Percentiles rank a stretch among this genome's conserved stretches.
These are phyloP conservation scores for Sisymbrium altissimum DNA, from an alignment of 345 rosid species.

Conservation along the genomic window DNA sequence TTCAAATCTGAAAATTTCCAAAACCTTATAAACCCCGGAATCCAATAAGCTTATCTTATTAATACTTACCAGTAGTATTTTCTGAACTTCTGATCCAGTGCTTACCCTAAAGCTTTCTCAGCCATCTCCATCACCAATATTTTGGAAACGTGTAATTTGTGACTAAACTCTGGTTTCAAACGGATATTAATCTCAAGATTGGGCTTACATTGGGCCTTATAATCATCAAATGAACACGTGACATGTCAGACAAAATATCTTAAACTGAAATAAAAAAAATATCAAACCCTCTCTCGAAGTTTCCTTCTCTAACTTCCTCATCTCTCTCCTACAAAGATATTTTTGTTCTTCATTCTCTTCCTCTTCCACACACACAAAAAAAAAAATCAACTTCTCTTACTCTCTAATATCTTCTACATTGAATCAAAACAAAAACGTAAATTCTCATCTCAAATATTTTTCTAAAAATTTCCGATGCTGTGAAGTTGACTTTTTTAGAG, in stretches of 20 bases:
- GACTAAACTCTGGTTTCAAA: too few relatives aligned
- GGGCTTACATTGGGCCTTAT: not conserved
- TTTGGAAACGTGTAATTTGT: too few relatives aligned
- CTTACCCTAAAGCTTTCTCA: too few relatives aligned
- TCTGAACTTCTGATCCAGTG: too few relatives aligned
- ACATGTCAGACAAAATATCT: slow-evolving; percentile 1
- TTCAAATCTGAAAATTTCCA: too few relatives aligned
- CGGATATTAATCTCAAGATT: not conserved
- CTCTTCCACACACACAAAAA: not conserved
- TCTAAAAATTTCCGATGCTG: not conserved
- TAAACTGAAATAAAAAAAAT: not conserved
- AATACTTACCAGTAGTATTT: too few relatives aligned
- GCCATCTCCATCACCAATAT: too few relatives aligned
- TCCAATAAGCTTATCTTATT: too few relatives aligned
- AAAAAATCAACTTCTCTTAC: not conserved
- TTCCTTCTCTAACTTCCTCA: slow-evolving; percentile 9
- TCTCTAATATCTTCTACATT: not conserved
- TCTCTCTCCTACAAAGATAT: slow-evolving; percentile 17
- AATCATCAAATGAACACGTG: not conserved
- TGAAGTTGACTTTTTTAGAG: not conserved
- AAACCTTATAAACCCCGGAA: too few relatives aligned
- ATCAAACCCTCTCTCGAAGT: slow-evolving; percentile 31
- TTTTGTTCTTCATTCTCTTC: not conserved
- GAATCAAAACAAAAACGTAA: not conserved
- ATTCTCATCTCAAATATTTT: not conserved